Conservation (phyloP, 2,329 filamentous ascomycete genomes). For the Plectosphaerella sp. region DNA sequence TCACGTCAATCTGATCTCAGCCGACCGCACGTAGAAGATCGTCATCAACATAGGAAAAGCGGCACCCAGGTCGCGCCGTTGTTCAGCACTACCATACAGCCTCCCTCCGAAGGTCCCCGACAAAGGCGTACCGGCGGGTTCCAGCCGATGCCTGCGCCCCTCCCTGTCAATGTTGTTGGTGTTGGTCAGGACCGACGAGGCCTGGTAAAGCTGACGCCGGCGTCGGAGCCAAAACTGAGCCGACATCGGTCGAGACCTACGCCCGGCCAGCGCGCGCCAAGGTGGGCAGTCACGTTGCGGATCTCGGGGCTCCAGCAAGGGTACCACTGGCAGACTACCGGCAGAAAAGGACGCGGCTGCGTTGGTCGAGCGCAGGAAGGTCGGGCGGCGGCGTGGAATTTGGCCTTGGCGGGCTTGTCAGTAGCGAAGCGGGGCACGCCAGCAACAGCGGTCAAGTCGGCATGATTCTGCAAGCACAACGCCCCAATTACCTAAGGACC, state of each 20-base stretch:
- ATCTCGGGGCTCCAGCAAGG: conserved; percentile 36
- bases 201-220: conserved; percentile 39
- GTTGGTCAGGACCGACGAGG: conserved; percentile 15
- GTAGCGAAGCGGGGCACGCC: conserved; percentile 45
- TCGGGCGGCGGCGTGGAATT: conserved; percentile 47
- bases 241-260: conserved; percentile 3
- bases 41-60: no score
- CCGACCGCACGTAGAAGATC: no score
- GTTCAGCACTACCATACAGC: conserved; percentile 13
- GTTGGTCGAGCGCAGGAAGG: conserved; percentile 49
- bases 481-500: conserved; percentile 40
- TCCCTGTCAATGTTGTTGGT: conserved; percentile 45
- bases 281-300: conserved; percentile 55
- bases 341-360: conserved; percentile 39
- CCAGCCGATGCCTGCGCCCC: conserved; percentile 34
- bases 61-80: neutral
- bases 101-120: conserved; percentile 45
- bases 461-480: conserved; percentile 33
- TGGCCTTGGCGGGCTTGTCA: conserved; percentile 47
- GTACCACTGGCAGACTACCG: no score
- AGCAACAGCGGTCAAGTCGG: conserved; percentile 38
- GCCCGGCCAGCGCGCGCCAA: conserved; percentile 34
- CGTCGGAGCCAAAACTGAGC: conserved; percentile 8
- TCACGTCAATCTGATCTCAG: no score
- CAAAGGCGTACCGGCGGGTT: conserved; percentile 57